Conservation (phyloP, 2,329 filamentous ascomycete species). For the Xylaria sp. region DNA sequence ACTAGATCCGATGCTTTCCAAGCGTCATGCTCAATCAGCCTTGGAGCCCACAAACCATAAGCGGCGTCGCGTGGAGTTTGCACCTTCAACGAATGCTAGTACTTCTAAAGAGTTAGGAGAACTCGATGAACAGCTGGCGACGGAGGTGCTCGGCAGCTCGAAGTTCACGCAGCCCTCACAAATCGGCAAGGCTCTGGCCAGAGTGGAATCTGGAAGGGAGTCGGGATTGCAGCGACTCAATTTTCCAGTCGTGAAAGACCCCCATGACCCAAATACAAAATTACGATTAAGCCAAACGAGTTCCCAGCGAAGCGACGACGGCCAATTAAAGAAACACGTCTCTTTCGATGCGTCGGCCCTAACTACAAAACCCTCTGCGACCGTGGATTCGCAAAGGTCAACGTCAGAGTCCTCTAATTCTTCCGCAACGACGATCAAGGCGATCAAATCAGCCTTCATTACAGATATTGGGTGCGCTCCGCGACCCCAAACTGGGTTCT, state of each 20-base stretch:
- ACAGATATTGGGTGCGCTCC: constrained; percentile 45
- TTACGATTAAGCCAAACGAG: constrained; percentile 72
- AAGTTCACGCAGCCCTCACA: constrained; percentile 42
- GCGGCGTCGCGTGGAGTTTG: constrained; percentile 47
- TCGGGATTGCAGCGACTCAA: constrained; percentile 59
- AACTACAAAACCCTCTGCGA: constrained; percentile 29
- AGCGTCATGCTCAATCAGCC: constrained; percentile 41
- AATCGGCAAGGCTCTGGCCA: constrained; percentile 32
- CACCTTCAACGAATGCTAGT: constrained; percentile 22
- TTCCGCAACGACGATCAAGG: constrained; percentile 35
- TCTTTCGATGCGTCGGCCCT: constrained; percentile 48
- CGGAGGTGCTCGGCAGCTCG: constrained; percentile 11
- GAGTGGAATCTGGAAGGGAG: constrained; percentile 55
- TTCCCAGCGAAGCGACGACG: constrained; percentile 62
- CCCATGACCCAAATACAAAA: constrained; percentile 71
- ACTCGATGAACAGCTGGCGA: constrained; percentile 16
- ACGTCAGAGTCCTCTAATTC: constrained; percentile 38
- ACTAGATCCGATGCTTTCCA: constrained; percentile 30
- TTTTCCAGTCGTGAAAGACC: constrained; percentile 83
- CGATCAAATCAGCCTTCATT: constrained; percentile 16
- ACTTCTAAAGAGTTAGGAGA: constrained; percentile 3
- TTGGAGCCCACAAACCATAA: constrained; percentile 41
- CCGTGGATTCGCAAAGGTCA: constrained; percentile 30
- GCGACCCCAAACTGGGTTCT: constrained; percentile 46
- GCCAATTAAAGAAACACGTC: constrained; percentile 50